Evolutionary conservation across 1,284 basidiomycete genomes (phyloP).

Genomic region (Neonothopanus nambi): DNA sequence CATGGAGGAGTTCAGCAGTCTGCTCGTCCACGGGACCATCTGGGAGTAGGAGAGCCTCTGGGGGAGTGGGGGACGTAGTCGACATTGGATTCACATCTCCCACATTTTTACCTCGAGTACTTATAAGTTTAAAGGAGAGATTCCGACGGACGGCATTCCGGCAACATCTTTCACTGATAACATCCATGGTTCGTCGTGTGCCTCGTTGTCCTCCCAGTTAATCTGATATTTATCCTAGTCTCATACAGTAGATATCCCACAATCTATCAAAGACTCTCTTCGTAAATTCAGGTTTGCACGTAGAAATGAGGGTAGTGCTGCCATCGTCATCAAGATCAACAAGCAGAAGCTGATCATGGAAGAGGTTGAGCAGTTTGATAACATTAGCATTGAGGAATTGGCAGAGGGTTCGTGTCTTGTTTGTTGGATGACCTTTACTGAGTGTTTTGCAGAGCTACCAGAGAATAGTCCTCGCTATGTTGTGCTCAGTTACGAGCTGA

Average conservation of each 20-base stretch:
- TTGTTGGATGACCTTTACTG: constrained; percentile 2
- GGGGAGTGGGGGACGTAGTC: constrained; percentile 20
- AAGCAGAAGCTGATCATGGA: constrained; percentile 78
- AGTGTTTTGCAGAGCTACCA: constrained; percentile 68
- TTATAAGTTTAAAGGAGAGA: no score
- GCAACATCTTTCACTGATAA: no score
- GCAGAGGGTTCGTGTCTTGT: constrained; percentile 63
- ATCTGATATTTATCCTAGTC: constrained; percentile 42
- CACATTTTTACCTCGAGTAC: no score
- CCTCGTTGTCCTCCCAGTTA: constrained; percentile 8
- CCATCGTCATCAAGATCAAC: constrained; percentile 86
- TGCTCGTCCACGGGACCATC: constrained; percentile 49
- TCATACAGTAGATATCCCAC: constrained; percentile 82
- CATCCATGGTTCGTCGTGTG: constrained; percentile 28
- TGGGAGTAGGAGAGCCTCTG: constrained; percentile 41
- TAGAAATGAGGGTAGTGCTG: constrained; percentile 67
- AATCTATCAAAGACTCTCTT: constrained; percentile 71
- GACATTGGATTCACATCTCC: constrained; percentile 6
- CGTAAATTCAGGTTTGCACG: constrained; percentile 84
- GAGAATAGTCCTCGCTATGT: constrained; percentile 90
- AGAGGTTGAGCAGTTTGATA: constrained; percentile 78
- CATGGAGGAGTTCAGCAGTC: constrained; percentile 45
- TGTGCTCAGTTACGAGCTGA: constrained; percentile 74
- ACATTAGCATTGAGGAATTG: constrained; percentile 78
- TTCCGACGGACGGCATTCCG: neutral